Percentiles rank a stretch among this genome's conserved stretches.
Evolutionary conservation across 163 green algal genomes (phyloP).

Genomic region (Prototheca cutis): DNA sequence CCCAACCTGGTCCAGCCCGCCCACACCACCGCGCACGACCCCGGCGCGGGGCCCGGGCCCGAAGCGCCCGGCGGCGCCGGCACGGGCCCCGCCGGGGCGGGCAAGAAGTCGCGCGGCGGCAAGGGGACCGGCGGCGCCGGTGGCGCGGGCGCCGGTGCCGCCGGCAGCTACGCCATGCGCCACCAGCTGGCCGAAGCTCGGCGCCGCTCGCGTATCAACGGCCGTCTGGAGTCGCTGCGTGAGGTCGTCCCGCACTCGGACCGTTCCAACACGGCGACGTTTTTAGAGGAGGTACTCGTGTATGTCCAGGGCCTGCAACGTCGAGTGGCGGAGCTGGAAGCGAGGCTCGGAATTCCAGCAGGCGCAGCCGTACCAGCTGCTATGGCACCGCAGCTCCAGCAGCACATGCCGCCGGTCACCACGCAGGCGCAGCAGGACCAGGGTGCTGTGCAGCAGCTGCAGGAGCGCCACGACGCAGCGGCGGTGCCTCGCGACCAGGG

Average conservation of each 20-base stretch:
- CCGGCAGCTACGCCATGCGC: slow-evolving; percentile 18
- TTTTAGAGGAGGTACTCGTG: slow-evolving; percentile 67
- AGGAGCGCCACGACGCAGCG: no score
- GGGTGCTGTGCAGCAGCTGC: no score
- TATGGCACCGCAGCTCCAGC: no score
- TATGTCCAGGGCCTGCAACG: slow-evolving; percentile 56
- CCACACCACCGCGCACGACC: no score
- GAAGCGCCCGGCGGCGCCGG: slow-evolving; percentile 12
- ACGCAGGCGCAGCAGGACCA: no score
- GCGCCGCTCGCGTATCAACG: slow-evolving; percentile 60
- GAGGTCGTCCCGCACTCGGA: slow-evolving; percentile 61
- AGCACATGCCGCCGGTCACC: no score
- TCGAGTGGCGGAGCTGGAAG: slow-evolving; percentile 46
- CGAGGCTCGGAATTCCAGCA: no score
- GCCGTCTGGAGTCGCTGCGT: slow-evolving; percentile 52
- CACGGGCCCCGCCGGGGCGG: not conserved
- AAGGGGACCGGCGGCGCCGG: not conserved
- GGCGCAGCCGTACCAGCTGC: no score
- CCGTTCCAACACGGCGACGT: slow-evolving; percentile 66
- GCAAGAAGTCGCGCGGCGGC: not conserved
- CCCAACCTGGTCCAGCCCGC: not conserved
- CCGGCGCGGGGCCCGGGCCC: not conserved
- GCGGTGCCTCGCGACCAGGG: no score
- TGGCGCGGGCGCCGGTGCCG: slow-evolving; percentile 11
- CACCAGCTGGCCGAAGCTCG: slow-evolving; percentile 56